Base-by-base conservation (phyloP, 768 basidiomycete species). In the Lyophyllum semitale region DNA sequence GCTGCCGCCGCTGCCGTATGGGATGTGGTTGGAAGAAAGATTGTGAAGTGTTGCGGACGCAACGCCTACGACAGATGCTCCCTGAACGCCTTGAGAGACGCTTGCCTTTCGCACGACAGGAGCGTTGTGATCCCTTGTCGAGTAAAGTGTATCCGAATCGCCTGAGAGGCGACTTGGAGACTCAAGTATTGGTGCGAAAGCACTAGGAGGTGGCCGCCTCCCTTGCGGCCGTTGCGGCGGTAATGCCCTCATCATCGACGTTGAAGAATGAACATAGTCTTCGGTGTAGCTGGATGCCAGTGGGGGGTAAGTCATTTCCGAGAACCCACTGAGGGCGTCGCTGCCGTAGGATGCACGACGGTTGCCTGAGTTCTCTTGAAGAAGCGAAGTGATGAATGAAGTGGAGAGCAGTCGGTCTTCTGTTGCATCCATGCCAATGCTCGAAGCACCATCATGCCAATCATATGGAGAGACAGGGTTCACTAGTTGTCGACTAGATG, bases 391-490 rank as follows among this genome's bases (percentile, higher is more conserved):
- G 56, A 87, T 86, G 65, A 87, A 81, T 2, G 83, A 79, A 2
- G 85, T 84, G 8, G 84, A 77, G 20, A 88, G 75, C 41, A 85
- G 69, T 18, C 77, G 74, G 61, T 84, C 81, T 61, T 86, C 84
- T 8, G 76, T 67, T n/a, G 78, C 76, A 67, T 83, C 83, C 47
- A 81, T 74, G 48, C 77, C 78, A 51, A 87, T 80, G 55, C 74
- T 78, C 12, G 83, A 84, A 17, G 82, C 78, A 2, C 81, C 84
- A 63, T 86, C 84, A 55, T 84, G 80, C 83, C 84, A 85, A 62
- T 83, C 81, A 59, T 77, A 70, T 3, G 80, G 74, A 13, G 82
- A 76, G 37, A 73, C 54, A 35, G 54, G 60, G 17, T 61, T 50
- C 7, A 59, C 57, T 22, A 60, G 43, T 37, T 63, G 58, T 23